Evolutionary conservation across 164 flowering plant species (phyloP).

Genomic region (Vitis vinifera): ASM3070453v1 NC_081818.1:15637001-15637500

Average conservation of each 20-base stretch:
- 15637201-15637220: conserved; percentile 10
- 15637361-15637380: too few species aligned
- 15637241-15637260: conserved; percentile 66
- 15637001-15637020: conserved; percentile 49
- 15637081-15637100: conserved; percentile 73
- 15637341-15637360: too few species aligned
- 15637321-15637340: conserved; percentile 13
- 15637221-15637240: conserved; percentile 44
- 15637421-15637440: too few species aligned
- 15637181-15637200: background rate
- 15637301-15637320: conserved; percentile 22
- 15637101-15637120: conserved; percentile 64
- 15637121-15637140: conserved; percentile 13
- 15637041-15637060: conserved; percentile 36
- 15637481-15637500: too few species aligned
- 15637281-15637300: conserved; percentile 17
- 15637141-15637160: background rate
- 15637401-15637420: too few species aligned
- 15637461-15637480: too few species aligned
- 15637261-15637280: conserved; percentile 31
- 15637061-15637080: conserved; percentile 61
- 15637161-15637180: conserved; percentile 17
- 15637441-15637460: too few species aligned
- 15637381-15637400: too few species aligned
- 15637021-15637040: conserved; percentile 53